Evolutionary conservation across 805 yeast genomes (phyloP).

Genomic region (Lachancea dasiensis): DNA sequence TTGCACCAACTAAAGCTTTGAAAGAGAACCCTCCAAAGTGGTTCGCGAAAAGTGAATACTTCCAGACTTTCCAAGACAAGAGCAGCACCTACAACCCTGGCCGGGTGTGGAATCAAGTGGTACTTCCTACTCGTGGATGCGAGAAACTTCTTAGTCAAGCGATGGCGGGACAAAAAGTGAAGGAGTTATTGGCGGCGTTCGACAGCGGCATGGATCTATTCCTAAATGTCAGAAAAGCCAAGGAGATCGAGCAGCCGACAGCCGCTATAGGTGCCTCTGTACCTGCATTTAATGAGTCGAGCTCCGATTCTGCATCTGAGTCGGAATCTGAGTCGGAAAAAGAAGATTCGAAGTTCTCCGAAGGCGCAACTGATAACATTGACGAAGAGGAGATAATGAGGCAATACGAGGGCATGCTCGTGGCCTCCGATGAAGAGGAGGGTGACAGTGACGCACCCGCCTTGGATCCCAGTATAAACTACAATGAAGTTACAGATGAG

Average conservation of each 20-base stretch:
- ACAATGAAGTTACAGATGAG: constrained; percentile 61
- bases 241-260: background rate
- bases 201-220: constrained; percentile 36
- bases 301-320: constrained; percentile 17
- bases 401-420: constrained; percentile 36
- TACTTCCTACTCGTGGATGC: constrained; percentile 20
- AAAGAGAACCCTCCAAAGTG: constrained; percentile 21
- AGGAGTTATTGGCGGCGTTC: constrained; percentile 40
- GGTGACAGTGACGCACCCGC: constrained; percentile 29
- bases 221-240: constrained; percentile 25
- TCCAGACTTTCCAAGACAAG: constrained; percentile 28
- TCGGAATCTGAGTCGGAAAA: constrained; percentile 14
- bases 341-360: constrained; percentile 1
- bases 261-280: background rate
- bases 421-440: constrained; percentile 37
- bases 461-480: constrained; percentile 26
- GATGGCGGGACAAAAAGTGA: constrained; percentile 41
- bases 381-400: constrained; percentile 25
- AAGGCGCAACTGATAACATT: constrained; percentile 9
- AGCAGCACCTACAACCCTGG: constrained; percentile 39
- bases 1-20: constrained; percentile 15
- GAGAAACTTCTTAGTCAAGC: constrained; percentile 36
- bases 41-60: constrained; percentile 24
- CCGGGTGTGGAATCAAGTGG: constrained; percentile 36
- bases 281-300: constrained; percentile 4